Conservation (phyloP, 2,329 filamentous ascomycete species). For the Scytalidium lignicola region DNA sequence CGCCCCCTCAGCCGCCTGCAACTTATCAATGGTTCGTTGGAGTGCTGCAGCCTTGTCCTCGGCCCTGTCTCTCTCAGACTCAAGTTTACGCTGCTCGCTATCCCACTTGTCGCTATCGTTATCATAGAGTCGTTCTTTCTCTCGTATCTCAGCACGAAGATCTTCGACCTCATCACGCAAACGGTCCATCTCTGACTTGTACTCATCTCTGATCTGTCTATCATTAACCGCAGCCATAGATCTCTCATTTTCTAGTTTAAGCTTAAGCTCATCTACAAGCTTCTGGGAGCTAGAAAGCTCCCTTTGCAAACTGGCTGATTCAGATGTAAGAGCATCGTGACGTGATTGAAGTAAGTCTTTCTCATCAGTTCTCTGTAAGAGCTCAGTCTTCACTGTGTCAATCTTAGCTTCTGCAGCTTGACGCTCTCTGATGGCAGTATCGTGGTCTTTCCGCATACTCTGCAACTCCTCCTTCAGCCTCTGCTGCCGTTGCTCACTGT, state of each 20-base stretch:
- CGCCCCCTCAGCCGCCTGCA: constrained; percentile 63
- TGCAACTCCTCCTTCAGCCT: constrained; percentile 36
- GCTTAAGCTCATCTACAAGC: constrained; percentile 41
- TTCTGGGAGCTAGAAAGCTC: constrained; percentile 48
- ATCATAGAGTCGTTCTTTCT: constrained; percentile 66
- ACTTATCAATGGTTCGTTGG: constrained; percentile 64
- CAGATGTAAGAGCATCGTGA: constrained; percentile 60
- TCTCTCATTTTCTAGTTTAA: constrained; percentile 39
- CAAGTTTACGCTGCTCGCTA: constrained; percentile 57
- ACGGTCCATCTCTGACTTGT: constrained; percentile 48
- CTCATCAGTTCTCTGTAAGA: constrained; percentile 55
- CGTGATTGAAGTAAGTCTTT: constrained; percentile 65
- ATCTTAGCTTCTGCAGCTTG: constrained; percentile 44
- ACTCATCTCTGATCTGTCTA: constrained; percentile 50
- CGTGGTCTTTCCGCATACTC: constrained; percentile 35
- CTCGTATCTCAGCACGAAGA: constrained; percentile 50
- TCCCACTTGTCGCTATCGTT: constrained; percentile 71
- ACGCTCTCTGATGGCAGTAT: constrained; percentile 19
- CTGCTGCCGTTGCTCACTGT: constrained; percentile 25
- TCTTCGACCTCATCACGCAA: constrained; percentile 46
- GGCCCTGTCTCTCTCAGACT: constrained; percentile 59
- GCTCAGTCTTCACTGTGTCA: constrained; percentile 52
- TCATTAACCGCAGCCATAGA: constrained; percentile 41
- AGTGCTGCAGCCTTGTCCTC: constrained; percentile 64
- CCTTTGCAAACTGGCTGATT: constrained; percentile 61